These are phyloP conservation scores for Kentomonas sorsogonicus DNA, from an alignment of 208 protist species.

Conservation along the genomic window DNA sequence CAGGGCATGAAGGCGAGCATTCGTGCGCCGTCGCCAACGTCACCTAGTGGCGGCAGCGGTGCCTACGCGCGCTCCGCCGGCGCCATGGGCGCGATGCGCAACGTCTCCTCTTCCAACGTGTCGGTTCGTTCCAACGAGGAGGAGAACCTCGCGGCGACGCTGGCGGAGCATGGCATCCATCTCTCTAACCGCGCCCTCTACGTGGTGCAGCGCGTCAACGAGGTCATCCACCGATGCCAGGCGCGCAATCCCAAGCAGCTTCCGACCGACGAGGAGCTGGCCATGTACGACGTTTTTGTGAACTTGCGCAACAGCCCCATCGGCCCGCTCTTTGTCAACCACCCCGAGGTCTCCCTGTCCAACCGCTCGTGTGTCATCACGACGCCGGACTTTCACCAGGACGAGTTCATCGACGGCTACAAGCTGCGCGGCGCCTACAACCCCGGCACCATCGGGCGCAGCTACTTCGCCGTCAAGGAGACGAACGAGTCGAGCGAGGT, in stretches of 20 bases:
- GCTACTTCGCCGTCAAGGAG: constrained; percentile 37
- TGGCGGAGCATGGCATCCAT: neutral
- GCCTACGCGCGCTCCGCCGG: too few species aligned
- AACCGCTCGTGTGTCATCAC: constrained; percentile 68
- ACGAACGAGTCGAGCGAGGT: neutral
- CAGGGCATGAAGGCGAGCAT: too few species aligned
- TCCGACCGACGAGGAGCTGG: constrained; percentile 27
- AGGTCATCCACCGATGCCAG: constrained; percentile 40
- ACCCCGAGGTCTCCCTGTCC: constrained; percentile 74
- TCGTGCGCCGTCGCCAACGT: too few species aligned
- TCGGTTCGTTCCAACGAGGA: constrained; percentile 3
- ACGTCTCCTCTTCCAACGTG: too few species aligned
- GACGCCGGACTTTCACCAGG: constrained; percentile 51
- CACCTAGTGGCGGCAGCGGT: too few species aligned
- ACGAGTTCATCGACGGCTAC: constrained; percentile 53
- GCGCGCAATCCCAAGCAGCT: constrained; percentile 9
- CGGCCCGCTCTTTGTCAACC: constrained; percentile 47
- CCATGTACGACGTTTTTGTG: constrained; percentile 44
- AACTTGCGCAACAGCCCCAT: constrained; percentile 40
- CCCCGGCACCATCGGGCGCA: constrained; percentile 64
- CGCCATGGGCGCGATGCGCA: too few species aligned
- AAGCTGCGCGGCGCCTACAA: constrained; percentile 35
- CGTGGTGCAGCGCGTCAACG: constrained; percentile 29
- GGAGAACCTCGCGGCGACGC: neutral
- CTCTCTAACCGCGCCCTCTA: constrained; percentile 26